These are phyloP conservation scores for Colletotrichum liaoningense DNA, from an alignment of 2,329 filamentous ascomycete species.

Conservation along the genomic window DNA sequence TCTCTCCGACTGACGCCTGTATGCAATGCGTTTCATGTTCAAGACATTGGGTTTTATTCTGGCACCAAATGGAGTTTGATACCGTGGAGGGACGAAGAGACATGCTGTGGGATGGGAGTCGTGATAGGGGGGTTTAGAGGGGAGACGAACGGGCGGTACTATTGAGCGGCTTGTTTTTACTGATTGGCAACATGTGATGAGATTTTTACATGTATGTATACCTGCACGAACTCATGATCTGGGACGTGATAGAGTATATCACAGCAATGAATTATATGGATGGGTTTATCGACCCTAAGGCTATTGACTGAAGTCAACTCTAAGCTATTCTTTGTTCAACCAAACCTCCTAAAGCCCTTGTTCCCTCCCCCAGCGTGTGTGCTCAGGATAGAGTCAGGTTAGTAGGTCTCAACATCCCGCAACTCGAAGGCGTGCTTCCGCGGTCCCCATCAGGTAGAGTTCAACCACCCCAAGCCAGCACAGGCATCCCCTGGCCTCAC, in stretches of 20 bases:
- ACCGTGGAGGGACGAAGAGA: not conserved
- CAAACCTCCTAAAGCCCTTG: not conserved
- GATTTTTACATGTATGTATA: conserved; percentile 16
- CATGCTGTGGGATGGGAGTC: not conserved
- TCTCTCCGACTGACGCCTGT: not conserved
- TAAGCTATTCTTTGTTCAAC: not conserved
- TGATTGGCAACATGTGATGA: conserved; percentile 29
- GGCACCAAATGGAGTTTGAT: conserved; percentile 15
- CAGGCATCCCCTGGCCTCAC: not conserved
- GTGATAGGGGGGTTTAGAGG: not conserved
- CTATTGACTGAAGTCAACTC: not conserved
- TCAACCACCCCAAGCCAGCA: not conserved
- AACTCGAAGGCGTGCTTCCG: conserved; percentile 5
- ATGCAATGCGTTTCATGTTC: conserved; percentile 16
- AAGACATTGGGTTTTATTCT: conserved; percentile 5
- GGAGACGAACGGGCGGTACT: conserved; percentile 19
- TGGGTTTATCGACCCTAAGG: not conserved
- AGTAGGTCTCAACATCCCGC: not conserved
- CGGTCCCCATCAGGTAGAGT: not conserved
- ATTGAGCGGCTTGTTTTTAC: conserved; percentile 19
- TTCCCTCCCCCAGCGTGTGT: not conserved
- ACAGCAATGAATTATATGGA: conserved; percentile 22
- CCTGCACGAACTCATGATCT: conserved; percentile 31
- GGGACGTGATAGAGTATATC: conserved; percentile 18
- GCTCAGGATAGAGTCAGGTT: not conserved